phyloP scores from a whole-genome alignment of 2,329 filamentous ascomycete species.

The Hypoxylon sp. region DNA sequence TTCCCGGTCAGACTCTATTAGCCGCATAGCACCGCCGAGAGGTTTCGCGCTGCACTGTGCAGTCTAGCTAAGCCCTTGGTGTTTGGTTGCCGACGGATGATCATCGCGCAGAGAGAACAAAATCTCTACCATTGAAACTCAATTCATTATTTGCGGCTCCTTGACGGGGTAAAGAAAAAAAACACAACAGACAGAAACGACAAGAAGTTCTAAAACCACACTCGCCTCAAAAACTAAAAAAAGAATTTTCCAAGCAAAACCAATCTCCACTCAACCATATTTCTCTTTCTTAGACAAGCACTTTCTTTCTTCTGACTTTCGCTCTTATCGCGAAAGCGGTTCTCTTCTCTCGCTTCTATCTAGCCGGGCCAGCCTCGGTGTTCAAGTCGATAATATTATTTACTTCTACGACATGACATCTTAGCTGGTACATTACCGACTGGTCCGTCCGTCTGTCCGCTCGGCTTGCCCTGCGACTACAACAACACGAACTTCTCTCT shows the following conservation, averaged over 20 bases:
- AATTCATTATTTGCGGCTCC: constrained; percentile 38
- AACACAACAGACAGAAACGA: constrained; percentile 12
- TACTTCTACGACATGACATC: constrained; percentile 7
- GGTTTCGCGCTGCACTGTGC: constrained; percentile 32
- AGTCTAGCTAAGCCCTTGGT: constrained; percentile 31
- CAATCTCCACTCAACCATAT: constrained; percentile 37
- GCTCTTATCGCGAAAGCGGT: constrained; percentile 27
- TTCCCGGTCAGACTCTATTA: constrained; percentile 38
- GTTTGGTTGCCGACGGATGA: constrained; percentile 33
- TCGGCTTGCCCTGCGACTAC: too few relatives aligned
- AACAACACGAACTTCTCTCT: not conserved
- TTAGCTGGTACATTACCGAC: constrained; percentile 7
- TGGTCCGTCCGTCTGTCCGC: too few relatives aligned
- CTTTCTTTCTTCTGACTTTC: constrained; percentile 14
- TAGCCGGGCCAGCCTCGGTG: constrained; percentile 36
- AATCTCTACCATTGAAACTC: constrained; percentile 33
- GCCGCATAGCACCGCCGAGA: constrained; percentile 37
- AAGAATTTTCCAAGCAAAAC: constrained; percentile 33
- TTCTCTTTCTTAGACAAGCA: constrained; percentile 29
- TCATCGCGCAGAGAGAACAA: constrained; percentile 28
- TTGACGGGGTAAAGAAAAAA: constrained; percentile 25
- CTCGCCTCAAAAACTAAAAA: constrained; percentile 35
- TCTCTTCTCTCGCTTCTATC: too few relatives aligned
- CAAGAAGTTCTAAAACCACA: constrained; percentile 32
- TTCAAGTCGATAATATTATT: constrained; percentile 21